These are phyloP conservation scores for Silene conica DNA, from an alignment of 148 eudicot species.

Conservation along the genomic window DNA sequence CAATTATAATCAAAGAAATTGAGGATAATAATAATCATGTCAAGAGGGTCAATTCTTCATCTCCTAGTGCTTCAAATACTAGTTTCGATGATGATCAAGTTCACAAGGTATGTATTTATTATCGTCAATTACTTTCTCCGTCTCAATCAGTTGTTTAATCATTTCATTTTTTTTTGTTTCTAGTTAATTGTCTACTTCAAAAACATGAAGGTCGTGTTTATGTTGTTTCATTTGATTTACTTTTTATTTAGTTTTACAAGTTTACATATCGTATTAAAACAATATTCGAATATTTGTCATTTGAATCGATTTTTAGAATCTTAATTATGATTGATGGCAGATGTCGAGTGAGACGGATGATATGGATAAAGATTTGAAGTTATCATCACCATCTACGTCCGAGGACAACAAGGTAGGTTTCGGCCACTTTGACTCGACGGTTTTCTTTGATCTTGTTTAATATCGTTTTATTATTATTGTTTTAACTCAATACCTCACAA, in stretches of 20 bases:
- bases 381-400: neutral
- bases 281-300: too few relatives aligned
- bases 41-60: neutral
- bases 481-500: neutral
- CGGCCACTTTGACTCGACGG: neutral
- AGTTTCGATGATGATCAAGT: constrained; percentile 7
- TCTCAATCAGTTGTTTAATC: neutral
- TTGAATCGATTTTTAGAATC: too few relatives aligned
- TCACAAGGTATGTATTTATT: constrained; percentile 19
- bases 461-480: neutral
- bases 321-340: constrained; percentile 5
- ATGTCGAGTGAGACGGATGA: constrained; percentile 8
- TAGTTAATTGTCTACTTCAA: neutral
- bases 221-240: too few relatives aligned
- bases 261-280: too few relatives aligned
- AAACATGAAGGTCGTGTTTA: neutral
- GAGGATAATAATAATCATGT: neutral
- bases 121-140: too few relatives aligned
- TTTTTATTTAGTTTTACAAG: too few relatives aligned
- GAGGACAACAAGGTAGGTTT: neutral
- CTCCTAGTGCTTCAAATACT: constrained; percentile 9
- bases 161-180: neutral
- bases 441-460: neutral
- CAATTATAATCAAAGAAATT: constrained; percentile 11
- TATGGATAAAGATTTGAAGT: constrained; percentile 7